Base-by-base conservation (phyloP, 305 asterid species). In the Solanum hybrid region DNA sequence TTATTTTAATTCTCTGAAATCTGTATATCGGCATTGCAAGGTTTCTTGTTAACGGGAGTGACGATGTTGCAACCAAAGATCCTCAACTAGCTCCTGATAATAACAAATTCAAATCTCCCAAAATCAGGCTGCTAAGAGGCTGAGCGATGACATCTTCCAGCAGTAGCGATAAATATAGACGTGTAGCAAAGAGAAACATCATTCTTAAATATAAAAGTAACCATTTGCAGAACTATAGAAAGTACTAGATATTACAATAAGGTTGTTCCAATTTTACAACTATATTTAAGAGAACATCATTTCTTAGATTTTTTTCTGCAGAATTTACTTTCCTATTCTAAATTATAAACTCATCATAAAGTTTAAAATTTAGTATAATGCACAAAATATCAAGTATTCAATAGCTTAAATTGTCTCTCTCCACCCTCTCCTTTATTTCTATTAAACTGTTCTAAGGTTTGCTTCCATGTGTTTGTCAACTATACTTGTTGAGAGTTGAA, bases 51-150 rank as follows among this genome's bases (percentile, higher is more conserved):
- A 82, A 79, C 77, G 91, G 88, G 38, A 88, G 86, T 88, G 91
- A 56, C 4, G 31, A 10, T 37, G 38, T n/a, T 84, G 87, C 79
- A 29, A 91, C 38, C 14, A 91, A 90, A 90, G 85, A 88, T 69
- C 35, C 88, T 7, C 81, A 19, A 36, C 80, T 64, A 34, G 82
- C 90, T 82, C 78, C 91, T 29, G 32, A 82, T 24, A 76, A 77
- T 32, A 79, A 80, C 78, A 45, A 89, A 6, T 80, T 73, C 17
- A 64, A 40, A 36, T 76, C 27, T 77, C 31, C 36, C 87, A 60
- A 17, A 91, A 90, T 84, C 91, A 87, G 10, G 79, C 92, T 81
- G 31, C 88, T 26, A 89, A 92, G 69, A 84, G 92, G 91, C 94
- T 87, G 56, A 91, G 35, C 19, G 5, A 92, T 75, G 6, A 71